These are phyloP conservation scores for Dendrocalamus latiflorus DNA, from an alignment of 202 grass and related monocot genomes.

Conservation along the genomic window DNA sequence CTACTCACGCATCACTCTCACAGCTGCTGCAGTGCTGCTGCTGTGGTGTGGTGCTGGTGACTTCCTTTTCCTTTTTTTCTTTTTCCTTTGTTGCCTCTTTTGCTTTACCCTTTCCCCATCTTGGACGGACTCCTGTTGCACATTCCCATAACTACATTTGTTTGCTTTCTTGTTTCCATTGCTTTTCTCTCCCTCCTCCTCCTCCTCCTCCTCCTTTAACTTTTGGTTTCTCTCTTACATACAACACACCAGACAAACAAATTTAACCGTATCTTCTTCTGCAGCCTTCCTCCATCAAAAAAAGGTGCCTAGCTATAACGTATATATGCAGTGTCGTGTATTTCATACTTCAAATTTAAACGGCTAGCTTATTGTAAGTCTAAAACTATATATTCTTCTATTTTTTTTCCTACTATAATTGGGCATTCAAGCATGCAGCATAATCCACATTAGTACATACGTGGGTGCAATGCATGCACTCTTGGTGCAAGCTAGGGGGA, in stretches of 20 bases:
- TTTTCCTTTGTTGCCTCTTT: slow-evolving; percentile 1
- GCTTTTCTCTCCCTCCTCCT: not conserved
- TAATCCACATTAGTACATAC: too few species aligned
- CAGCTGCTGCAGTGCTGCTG: not conserved
- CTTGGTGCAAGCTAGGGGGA: too few species aligned
- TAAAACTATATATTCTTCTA: too few species aligned
- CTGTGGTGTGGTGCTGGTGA: not conserved
- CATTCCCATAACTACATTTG: not conserved
- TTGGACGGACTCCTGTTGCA: slow-evolving; percentile 17
- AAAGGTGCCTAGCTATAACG: too few species aligned
- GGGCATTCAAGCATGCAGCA: not conserved
- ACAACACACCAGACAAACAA: not conserved
- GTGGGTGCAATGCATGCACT: too few species aligned
- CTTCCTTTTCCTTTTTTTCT: not conserved
- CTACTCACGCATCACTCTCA: not conserved
- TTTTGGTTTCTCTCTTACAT: not conserved
- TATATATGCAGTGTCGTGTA: too few species aligned
- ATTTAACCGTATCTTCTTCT: not conserved
- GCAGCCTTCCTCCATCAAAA: not conserved
- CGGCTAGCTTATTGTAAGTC: not conserved
- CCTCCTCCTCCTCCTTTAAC: not conserved
- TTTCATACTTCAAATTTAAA: not conserved
- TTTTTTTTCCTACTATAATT: not conserved
- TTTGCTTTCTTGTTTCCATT: not conserved
- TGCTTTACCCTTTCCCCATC: slow-evolving; percentile 23